Base-by-base conservation (phyloP, 2,329 filamentous ascomycete species). In the Botrytis deweyae region DNA sequence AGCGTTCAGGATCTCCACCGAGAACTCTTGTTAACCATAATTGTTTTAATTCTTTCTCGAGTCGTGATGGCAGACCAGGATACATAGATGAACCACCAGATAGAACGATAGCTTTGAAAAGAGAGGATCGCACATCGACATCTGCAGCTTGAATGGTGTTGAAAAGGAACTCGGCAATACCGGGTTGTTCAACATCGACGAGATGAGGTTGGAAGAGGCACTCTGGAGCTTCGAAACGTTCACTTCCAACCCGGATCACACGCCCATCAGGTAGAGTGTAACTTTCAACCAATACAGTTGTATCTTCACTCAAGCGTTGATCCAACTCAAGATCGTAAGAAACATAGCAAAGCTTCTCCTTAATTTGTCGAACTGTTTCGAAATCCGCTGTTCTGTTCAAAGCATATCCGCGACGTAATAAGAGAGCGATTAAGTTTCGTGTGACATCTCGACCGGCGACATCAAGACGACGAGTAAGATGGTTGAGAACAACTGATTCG, bases 31-130 rank as follows among this genome's bases (percentile, higher is more conserved):
- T 98, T 77, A 99, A 89, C 96, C 96, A 99, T 79, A 99, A 86
- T 86, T 99, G 96, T 88, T 99, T 99, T 80, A 99, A 86, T 84
- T 99, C 96, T 88, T 99, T 99, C 86, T 99, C 96, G 84, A 99
- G 85, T 77, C 96, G 89, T 75, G 94, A 97, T 8, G 96, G 96
- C 78, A 99, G 87, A 75, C 96, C 96, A 0, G 96, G 96, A 84
- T 99, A 99, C 96, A 99, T 99, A 90, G 93, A 97, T 87, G 93
- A 97, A 78, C 96, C 96, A 78, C 96, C 96, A 61, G 94, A 98
- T 72, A 99, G 88, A 75, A 99, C 96, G 80, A 99, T 95, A 20
- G 96, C 96, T 87, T 97, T 98, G 89, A 96, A 99, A 75, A 99
- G 87, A 76, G 94, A 97, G 70, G 92, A 92, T 77, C 96, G 91